A percentile compares a stretch with the other conserved stretches of the same genome.
phyloP scores from a whole-genome alignment of 2,329 filamentous ascomycete species.

The Diatrype stigma region DNA sequence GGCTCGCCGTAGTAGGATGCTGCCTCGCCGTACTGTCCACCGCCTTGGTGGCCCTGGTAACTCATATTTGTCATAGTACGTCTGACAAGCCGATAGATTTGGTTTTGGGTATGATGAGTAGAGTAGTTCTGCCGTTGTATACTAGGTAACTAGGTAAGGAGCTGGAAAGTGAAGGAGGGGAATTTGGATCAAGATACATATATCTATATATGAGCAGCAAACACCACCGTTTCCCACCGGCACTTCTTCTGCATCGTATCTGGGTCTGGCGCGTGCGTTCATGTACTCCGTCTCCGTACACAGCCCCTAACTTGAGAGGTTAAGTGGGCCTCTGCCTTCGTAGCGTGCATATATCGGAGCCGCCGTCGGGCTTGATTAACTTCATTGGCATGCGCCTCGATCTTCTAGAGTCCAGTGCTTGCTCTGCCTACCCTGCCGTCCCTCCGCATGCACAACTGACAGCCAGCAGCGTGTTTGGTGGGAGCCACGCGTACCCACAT shows the following conservation, averaged over 20 bases:
- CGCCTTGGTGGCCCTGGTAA: constrained; percentile 5
- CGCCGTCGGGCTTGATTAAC: neutral
- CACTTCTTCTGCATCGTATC: constrained; percentile 4
- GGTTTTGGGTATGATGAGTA: neutral
- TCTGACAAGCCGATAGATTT: neutral
- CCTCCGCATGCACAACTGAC: too few species aligned
- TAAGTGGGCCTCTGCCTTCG: constrained; percentile 3
- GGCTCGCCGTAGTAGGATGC: constrained; percentile 12
- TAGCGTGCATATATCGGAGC: neutral
- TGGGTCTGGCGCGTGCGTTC: constrained; percentile 12
- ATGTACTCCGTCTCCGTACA: too few species aligned
- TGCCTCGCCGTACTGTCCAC: constrained; percentile 7
- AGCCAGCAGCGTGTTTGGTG: too few species aligned
- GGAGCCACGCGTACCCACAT: too few species aligned
- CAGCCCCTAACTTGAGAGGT: constrained; percentile 4
- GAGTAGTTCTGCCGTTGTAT: neutral
- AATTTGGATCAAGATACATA: neutral
- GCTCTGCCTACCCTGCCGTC: too few species aligned
- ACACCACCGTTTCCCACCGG: neutral
- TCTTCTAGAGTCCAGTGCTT: too few species aligned
- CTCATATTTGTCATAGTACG: constrained; percentile 6
- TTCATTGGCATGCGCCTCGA: too few species aligned
- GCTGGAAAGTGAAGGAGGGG: too few species aligned
- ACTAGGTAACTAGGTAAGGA: too few species aligned
- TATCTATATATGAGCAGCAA: constrained; percentile 4